Evolutionary conservation across 108 stramenopile genomes (phyloP).

Genomic region (Conticribra guillardii): DNA sequence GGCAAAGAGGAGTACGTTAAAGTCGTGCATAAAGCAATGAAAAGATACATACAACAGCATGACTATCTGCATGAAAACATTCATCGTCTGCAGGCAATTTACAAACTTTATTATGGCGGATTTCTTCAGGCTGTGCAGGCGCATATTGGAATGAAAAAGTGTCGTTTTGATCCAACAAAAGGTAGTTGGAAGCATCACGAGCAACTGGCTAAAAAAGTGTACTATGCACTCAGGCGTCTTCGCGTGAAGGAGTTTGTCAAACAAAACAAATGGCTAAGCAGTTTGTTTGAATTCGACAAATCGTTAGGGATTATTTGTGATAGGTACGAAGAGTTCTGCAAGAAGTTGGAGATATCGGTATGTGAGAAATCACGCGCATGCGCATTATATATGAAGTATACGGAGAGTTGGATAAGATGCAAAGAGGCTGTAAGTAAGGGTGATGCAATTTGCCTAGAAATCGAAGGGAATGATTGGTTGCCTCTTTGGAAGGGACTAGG

Average conservation of each 20-base stretch:
- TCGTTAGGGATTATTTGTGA: neutral
- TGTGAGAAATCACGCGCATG: neutral
- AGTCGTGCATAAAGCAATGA: neutral
- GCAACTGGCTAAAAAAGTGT: constrained; percentile 1
- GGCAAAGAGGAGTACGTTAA: neutral
- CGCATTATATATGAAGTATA: constrained; percentile 6
- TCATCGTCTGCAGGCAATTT: constrained; percentile 1
- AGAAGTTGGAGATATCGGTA: neutral
- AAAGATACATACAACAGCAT: neutral
- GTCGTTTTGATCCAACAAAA: too few species aligned
- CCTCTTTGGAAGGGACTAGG: neutral
- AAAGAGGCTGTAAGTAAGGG: neutral
- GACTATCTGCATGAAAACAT: constrained; percentile 8
- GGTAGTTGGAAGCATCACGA: too few species aligned
- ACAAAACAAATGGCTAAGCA: too few species aligned
- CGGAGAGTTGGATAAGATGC: neutral
- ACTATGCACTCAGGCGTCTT: neutral
- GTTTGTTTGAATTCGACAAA: too few species aligned
- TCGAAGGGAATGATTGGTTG: constrained; percentile 2
- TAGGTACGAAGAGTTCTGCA: constrained; percentile 1
- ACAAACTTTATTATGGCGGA: constrained; percentile 7
- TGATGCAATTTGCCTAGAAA: neutral
- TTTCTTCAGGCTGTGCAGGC: constrained; percentile 2
- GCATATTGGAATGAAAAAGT: too few species aligned
- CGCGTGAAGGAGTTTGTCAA: neutral